Evolutionary conservation across 2,329 filamentous ascomycete species (phyloP), one percentile per base, ranked within the genome.

Genomic region (Calcarisporium arbuscula): DNA sequence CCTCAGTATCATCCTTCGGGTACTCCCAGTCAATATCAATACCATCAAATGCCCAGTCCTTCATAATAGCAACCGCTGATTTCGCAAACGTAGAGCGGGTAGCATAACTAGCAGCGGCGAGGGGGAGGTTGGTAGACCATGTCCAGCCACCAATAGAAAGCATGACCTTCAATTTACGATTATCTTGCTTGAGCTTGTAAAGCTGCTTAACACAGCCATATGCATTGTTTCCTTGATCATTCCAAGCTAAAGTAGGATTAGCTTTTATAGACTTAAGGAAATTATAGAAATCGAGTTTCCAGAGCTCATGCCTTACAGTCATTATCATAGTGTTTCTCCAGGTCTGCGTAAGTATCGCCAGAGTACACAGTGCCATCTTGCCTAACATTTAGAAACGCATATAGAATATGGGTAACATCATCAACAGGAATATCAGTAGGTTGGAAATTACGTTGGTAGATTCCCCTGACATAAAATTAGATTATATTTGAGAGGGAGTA

Each of bases 101-200:
- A 4, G 67, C 58, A 0, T 69, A 66, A 0, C 80, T 82, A 38
- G 73, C 75, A 6, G 79, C 75, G 0, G 80, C 79, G 2, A 65
- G 64, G 0, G 82, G 67, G 50, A 94, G 88, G 53, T 85, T 84
- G 43, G 71, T 61, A 1, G 82, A 85, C 56, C 84, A 90, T 0
- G 83, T 87, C 82, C 82, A 90, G 17, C 87, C 86, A 22, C 86
- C 87, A 44, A 94, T 85, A 23, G 76, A 83, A 2, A 94, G 70
- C 15, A 90, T 65, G 2, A 82, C 68, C 50, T 92, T 90, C 32
- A 94, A 58, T 32, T 85, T 74, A 12, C 85, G 77, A 53, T 92
- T 80, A 35, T 68, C 58, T 52, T 88, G 80, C 61, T 94, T 94
- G 30, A 85, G 67, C 3, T 85, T 61, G 50, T 74, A 85, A 1